phyloP scores from a whole-genome alignment of 2,329 filamentous ascomycete species.

The Alternaria novae-zelandiae region DNA sequence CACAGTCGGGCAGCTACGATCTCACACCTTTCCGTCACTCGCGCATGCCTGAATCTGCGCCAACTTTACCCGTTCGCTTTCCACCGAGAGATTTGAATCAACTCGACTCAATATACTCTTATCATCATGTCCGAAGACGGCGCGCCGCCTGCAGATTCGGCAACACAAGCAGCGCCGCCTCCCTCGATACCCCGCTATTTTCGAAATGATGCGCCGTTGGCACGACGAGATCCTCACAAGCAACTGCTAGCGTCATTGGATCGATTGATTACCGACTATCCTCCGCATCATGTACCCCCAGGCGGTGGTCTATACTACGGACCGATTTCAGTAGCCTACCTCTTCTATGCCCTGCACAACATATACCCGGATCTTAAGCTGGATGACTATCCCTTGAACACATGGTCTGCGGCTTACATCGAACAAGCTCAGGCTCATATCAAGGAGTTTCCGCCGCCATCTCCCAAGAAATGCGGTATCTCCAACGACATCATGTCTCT shows the following conservation, averaged over 20 bases:
- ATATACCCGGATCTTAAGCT: slow-evolving; percentile 57
- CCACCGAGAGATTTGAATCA: neutral
- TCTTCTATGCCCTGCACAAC: slow-evolving; percentile 58
- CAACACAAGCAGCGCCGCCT: slow-evolving; percentile 25
- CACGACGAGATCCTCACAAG: slow-evolving; percentile 55
- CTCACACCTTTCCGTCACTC: slow-evolving; percentile 7
- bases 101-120: neutral
- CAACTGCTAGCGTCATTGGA: slow-evolving; percentile 58
- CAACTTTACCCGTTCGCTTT: slow-evolving; percentile 3
- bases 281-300: slow-evolving; percentile 54
- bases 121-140: slow-evolving; percentile 38
- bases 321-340: slow-evolving; percentile 57
- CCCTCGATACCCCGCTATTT: slow-evolving; percentile 50
- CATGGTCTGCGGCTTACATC: slow-evolving; percentile 59
- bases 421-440: slow-evolving; percentile 58
- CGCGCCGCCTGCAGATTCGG: slow-evolving; percentile 15
- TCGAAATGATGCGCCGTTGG: slow-evolving; percentile 47
- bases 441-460: slow-evolving; percentile 56
- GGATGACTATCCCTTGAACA: slow-evolving; percentile 54
- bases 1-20: slow-evolving; percentile 14
- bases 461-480: slow-evolving; percentile 55
- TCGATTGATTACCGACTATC: slow-evolving; percentile 56
- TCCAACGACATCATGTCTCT: slow-evolving; percentile 59
- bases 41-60: slow-evolving; percentile 4
- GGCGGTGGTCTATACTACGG: slow-evolving; percentile 59